A percentile compares a stretch with the other conserved stretches of the same genome.
Evolutionary conservation across 192 early-diverging fungal genomes (phyloP).

Genomic region (Coemansia sp.): DNA sequence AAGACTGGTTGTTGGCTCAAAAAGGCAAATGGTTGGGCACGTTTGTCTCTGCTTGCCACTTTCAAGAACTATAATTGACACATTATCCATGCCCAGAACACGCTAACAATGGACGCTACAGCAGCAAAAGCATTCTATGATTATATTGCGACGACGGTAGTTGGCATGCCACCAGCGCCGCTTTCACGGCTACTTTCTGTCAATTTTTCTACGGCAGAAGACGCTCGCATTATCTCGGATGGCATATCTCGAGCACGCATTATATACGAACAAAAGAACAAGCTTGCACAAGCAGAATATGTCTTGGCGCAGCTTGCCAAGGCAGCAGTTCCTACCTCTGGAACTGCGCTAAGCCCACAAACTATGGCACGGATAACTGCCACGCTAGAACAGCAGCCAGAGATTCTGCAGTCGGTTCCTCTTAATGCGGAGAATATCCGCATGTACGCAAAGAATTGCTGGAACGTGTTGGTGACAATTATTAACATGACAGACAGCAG

Average conservation of each 20-base stretch:
- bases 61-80: neutral
- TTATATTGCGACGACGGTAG: slow-evolving; percentile 15
- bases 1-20: neutral
- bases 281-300: slow-evolving; percentile 12
- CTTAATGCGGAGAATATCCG: slow-evolving; percentile 17
- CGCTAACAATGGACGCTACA: neutral
- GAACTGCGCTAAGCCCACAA: slow-evolving; percentile 9
- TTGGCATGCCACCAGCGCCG: slow-evolving; percentile 17
- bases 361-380: slow-evolving; percentile 5
- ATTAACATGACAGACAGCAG: slow-evolving; percentile 4
- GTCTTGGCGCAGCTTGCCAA: slow-evolving; percentile 24
- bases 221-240: slow-evolving; percentile 12
- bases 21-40: neutral
- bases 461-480: slow-evolving; percentile 16
- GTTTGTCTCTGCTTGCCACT: slow-evolving; percentile 4
- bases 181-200: slow-evolving; percentile 13
- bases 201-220: neutral
- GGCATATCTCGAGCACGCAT: slow-evolving; percentile 18
- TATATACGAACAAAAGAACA: slow-evolving; percentile 4
- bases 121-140: neutral
- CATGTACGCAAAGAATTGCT: slow-evolving; percentile 31
- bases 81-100: neutral
- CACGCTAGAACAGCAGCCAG: slow-evolving; percentile 20
- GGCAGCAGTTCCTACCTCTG: slow-evolving; percentile 2
- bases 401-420: slow-evolving; percentile 12